Percentiles rank a stretch among this genome's conserved stretches.
Conservation (phyloP, 2,329 filamentous ascomycete genomes). For the Calonectria ilicicola region DNA sequence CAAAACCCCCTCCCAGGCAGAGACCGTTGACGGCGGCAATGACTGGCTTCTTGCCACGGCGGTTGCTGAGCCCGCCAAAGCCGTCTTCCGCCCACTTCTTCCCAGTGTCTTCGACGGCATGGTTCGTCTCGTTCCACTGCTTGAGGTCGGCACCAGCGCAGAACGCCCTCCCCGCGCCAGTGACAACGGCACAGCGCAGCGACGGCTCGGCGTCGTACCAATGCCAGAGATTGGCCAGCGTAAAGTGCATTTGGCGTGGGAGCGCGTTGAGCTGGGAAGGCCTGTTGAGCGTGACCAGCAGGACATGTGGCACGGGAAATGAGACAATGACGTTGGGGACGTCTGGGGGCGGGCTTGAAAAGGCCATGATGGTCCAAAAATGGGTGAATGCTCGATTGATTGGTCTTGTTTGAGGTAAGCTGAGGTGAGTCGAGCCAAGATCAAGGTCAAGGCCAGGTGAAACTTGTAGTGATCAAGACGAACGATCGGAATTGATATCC, state of each 20-base stretch:
- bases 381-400: constrained; percentile 20
- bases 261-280: constrained; percentile 70
- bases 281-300: constrained; percentile 72
- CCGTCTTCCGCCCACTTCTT: constrained; percentile 51
- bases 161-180: constrained; percentile 72
- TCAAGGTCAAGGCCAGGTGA: background rate
- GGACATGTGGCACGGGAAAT: constrained; percentile 65
- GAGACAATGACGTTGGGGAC: constrained; percentile 57
- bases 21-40: constrained; percentile 81
- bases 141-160: constrained; percentile 77
- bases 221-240: constrained; percentile 61
- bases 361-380: constrained; percentile 39
- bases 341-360: constrained; percentile 53
- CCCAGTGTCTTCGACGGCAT: constrained; percentile 48
- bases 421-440: constrained; percentile 24
- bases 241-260: constrained; percentile 59
- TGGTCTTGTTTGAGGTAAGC: constrained; percentile 27
- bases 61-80: constrained; percentile 75
- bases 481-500: background rate
- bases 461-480: background rate
- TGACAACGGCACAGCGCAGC: constrained; percentile 72
- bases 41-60: constrained; percentile 77
- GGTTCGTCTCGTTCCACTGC: constrained; percentile 67
- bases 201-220: constrained; percentile 73
- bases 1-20: constrained; percentile 79